These are phyloP conservation scores for Globisporangium splendens DNA, from an alignment of 352 stramenopile genomes.

Conservation along the genomic window DNA sequence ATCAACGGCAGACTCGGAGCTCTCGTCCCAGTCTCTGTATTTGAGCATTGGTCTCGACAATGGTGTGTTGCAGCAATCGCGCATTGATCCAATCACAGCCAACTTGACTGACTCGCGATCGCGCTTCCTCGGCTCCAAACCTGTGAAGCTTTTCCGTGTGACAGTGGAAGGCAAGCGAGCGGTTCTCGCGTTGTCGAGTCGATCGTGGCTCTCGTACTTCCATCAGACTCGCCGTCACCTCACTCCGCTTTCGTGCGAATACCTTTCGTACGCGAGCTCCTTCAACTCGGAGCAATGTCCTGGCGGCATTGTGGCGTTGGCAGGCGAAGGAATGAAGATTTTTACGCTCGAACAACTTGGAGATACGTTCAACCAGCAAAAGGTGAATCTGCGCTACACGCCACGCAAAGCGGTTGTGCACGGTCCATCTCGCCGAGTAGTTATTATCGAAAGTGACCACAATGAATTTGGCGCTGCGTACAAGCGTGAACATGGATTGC, in stretches of 20 bases:
- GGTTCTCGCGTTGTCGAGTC: constrained; percentile 94
- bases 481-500: constrained; percentile 76
- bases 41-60: constrained; percentile 92
- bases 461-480: constrained; percentile 94
- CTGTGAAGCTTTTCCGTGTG: constrained; percentile 95
- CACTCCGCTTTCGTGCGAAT: constrained; percentile 95
- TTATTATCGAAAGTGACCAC: constrained; percentile 98
- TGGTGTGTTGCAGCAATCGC: constrained; percentile 92
- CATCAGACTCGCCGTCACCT: constrained; percentile 89
- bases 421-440: constrained; percentile 78
- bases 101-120: constrained; percentile 87
- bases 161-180: constrained; percentile 83
- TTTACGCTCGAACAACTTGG: constrained; percentile 94
- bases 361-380: constrained; percentile 98
- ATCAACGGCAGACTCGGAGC: constrained; percentile 43
- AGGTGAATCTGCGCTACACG: constrained; percentile 95
- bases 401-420: constrained; percentile 94
- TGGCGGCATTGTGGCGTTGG: constrained; percentile 96
- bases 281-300: constrained; percentile 96
- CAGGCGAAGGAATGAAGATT: constrained; percentile 96
- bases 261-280: constrained; percentile 92
- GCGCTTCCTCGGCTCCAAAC: constrained; percentile 92
- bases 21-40: constrained; percentile 69
- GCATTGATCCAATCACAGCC: constrained; percentile 86
- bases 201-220: constrained; percentile 96